phyloP scores from a whole-genome alignment of 805 yeast species.

The Ogataea corticis region DNA sequence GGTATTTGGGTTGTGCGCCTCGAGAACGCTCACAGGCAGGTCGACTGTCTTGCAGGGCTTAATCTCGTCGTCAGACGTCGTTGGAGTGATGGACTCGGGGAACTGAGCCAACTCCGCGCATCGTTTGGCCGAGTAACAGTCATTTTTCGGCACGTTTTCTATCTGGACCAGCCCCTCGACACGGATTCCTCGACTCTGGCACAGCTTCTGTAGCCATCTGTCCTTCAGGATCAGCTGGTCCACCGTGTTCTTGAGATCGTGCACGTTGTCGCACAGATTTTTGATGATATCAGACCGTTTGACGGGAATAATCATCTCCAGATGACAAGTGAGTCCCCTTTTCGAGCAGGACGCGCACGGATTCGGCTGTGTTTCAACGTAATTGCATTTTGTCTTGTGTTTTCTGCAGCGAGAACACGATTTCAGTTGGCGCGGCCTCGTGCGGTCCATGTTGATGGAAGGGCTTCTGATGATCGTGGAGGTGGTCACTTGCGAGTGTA shows the following conservation, averaged over 20 bases:
- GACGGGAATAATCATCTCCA: conserved; percentile 56
- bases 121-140: conserved; percentile 1
- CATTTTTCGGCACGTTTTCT: conserved; percentile 8
- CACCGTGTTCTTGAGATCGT: conserved; percentile 31
- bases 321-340: conserved; percentile 50
- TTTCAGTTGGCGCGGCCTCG: conserved; percentile 46
- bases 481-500: conserved; percentile 18
- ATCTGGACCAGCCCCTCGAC: conserved; percentile 35
- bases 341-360: conserved; percentile 60
- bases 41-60: neutral
- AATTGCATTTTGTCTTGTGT: conserved; percentile 69
- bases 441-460: conserved; percentile 24
- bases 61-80: conserved; percentile 1
- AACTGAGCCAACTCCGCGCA: neutral
- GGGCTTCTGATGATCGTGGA: conserved; percentile 24
- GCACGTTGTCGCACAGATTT: conserved; percentile 34
- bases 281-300: conserved; percentile 45
- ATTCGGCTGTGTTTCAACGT: conserved; percentile 47
- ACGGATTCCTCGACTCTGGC: conserved; percentile 27
- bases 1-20: conserved; percentile 5
- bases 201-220: conserved; percentile 23
- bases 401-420: conserved; percentile 66
- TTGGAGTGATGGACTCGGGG: conserved; percentile 2
- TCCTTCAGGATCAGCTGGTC: conserved; percentile 32
- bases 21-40: neutral